Evolutionary conservation across 2,329 filamentous ascomycete genomes (phyloP), one percentile per base, ranked within the genome.

Genomic region (Acrodontium crateriforme): DNA sequence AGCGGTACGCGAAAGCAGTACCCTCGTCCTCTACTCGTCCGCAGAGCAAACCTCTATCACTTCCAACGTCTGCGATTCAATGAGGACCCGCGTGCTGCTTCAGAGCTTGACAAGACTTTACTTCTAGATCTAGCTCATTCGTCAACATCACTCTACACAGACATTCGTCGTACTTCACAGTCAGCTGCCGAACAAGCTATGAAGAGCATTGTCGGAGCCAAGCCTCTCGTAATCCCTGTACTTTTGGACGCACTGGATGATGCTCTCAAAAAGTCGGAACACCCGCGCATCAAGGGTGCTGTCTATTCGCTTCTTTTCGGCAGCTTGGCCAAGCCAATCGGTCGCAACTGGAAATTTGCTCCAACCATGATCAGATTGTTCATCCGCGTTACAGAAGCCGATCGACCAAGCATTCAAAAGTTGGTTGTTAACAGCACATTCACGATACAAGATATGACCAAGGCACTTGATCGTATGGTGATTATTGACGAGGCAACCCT

Each of bases 31-130:
- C 60, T 98, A n/a, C 69, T 98, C 8, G 76, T 95, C 34, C 82
- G 89, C 49, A 73, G 89, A 38, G 89, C 89, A 10, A 85, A 93
- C 50, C 79, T 92, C 2, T 98, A 98, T 51, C 85, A 95, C 46
- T 67, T 94, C 31, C 78, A 94, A 51, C 77, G 89, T n/a, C 65
- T 93, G 27, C 82, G 91, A 42, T 85, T 94, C 57, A 98, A 95
- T 44, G 78, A 87, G 16, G 77, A 82, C 2, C 80, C 87, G 12
- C 71, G 89, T 28, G 79, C 80, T 24, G 85, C 87, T 52, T 91
- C 83, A 18, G 76, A 84, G n/a, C 63, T 98, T 1, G 89, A 98
- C 54, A 87, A 84, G 52, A 68, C 65, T 9, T 60, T 98, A 9
- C 63, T 98, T 2, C 63, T 92, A 10, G 85, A 98, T 50, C 66